Conservation (phyloP, 305 asterid genomes). For the Fraxinus baroniana region DNA sequence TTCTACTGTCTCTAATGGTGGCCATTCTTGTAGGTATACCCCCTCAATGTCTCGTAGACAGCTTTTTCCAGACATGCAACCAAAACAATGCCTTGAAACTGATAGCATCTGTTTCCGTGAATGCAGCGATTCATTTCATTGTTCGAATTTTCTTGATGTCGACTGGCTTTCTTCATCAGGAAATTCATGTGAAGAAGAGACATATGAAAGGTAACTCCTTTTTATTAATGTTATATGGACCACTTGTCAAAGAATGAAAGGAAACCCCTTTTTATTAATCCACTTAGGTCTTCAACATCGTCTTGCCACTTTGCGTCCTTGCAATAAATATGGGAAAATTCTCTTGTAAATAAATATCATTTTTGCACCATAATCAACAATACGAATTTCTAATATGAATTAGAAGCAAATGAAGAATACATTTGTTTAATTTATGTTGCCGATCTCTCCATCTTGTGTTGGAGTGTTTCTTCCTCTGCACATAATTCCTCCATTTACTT, state of each 20-base stretch:
- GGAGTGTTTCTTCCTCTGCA: background rate
- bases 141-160: conserved; percentile 70
- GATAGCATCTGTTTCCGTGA: conserved; percentile 44
- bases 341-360: background rate
- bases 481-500: background rate
- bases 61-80: conserved; percentile 47
- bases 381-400: background rate
- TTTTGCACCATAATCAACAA: background rate
- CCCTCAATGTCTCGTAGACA: conserved; percentile 56
- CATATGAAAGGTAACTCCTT: conserved; percentile 58
- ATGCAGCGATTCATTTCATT: conserved; percentile 52
- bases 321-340: background rate
- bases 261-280: background rate
- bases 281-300: background rate
- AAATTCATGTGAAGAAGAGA: conserved; percentile 84
- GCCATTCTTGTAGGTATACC: conserved; percentile 47
- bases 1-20: background rate
- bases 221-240: conserved; percentile 6
- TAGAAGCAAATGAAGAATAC: background rate
- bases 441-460: background rate
- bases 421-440: background rate
- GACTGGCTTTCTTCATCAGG: conserved; percentile 89
- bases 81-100: conserved; percentile 41
- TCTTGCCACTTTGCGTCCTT: background rate
- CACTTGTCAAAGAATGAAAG: background rate